Base-by-base conservation (phyloP, 257 asterid species). In the Linaria vulgaris region DNA sequence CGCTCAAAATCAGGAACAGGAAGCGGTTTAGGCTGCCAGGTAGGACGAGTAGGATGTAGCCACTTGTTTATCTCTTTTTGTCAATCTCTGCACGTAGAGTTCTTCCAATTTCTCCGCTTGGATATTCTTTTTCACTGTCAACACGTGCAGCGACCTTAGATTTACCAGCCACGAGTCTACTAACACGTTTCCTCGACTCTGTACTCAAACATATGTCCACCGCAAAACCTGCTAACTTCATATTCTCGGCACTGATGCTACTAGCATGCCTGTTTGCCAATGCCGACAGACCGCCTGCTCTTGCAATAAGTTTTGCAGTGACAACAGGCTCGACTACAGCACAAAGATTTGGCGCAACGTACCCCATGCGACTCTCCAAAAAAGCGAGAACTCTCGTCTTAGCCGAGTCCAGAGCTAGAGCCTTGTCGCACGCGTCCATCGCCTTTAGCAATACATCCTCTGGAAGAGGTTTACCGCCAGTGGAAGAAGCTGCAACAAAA, bases 1-100 rank as follows among this genome's bases (percentile, higher is more conserved):
- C 97, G 99, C 81, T 92, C 99, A 1, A 97, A 92, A 74, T 92
- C 99, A 69, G 97, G 99, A 71, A 89, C 99, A 0, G 99, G 97
- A 61, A 92, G 99, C 46, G 99, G 99, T 75, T 83, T 92, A 27
- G 99, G 96, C 77, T 85, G 97, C 81, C 87, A 87, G 22, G 97
- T 97, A 59, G 99, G 99, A 64, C n/a, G n/a, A n/a, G 97, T 97
- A 21, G 96, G 96, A 76, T 92, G 97, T 66, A 89, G 99, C 96
- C 99, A 92, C 71, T 92, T 92, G 80, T 87, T 97, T 55, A 92
- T 92, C 86, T n/a, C n/a, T 92, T 92, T 61, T 90, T 89, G 27
- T 76, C 86, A 66, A 92, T 80, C 69, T 82, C 97, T 15, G 81
- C 90, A 27, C 95, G 81, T 12, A 89, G 73, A 57, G 73, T 65